Conservation (phyloP, 1,139 yeast genomes). For the Saccharomyces pastorianus region DNA sequence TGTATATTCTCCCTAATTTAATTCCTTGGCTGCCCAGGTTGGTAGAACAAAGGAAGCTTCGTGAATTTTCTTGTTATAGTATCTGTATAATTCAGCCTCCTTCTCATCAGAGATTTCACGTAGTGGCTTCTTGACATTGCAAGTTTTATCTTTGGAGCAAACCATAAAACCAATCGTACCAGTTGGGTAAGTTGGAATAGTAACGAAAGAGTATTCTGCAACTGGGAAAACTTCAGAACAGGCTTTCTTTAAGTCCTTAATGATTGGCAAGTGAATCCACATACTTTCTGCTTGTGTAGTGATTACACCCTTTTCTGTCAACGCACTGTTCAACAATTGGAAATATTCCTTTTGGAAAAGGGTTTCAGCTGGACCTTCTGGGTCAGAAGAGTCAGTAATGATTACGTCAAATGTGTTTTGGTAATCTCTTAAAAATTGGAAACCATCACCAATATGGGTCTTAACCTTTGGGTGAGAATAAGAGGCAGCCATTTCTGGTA, state of each 20-base stretch:
- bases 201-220: slow-evolving; percentile 79
- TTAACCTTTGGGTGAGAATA: slow-evolving; percentile 75
- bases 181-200: slow-evolving; percentile 89
- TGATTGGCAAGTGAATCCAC: slow-evolving; percentile 78
- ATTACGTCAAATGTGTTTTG: slow-evolving; percentile 73
- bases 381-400: slow-evolving; percentile 90
- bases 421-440: slow-evolving; percentile 75
- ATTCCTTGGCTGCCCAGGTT: slow-evolving; percentile 60
- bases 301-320: slow-evolving; percentile 80
- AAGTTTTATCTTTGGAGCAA: slow-evolving; percentile 63
- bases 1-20: slow-evolving; percentile 11
- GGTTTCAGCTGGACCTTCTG: slow-evolving; percentile 92
- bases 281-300: slow-evolving; percentile 88
- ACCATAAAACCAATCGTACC: slow-evolving; percentile 95
- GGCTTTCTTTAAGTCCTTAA: slow-evolving; percentile 64
- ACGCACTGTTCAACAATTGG: slow-evolving; percentile 66
- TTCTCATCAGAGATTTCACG: slow-evolving; percentile 57
- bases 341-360: slow-evolving; percentile 84
- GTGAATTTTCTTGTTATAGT: slow-evolving; percentile 74
- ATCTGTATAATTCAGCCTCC: slow-evolving; percentile 59
- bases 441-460: slow-evolving; percentile 84
- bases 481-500: slow-evolving; percentile 77
- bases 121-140: slow-evolving; percentile 57
- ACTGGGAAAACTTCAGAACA: slow-evolving; percentile 78
- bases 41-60: slow-evolving; percentile 83